These are phyloP conservation scores for Gonium pectorale DNA, from an alignment of 139 green algal genomes.

Conservation along the genomic window DNA sequence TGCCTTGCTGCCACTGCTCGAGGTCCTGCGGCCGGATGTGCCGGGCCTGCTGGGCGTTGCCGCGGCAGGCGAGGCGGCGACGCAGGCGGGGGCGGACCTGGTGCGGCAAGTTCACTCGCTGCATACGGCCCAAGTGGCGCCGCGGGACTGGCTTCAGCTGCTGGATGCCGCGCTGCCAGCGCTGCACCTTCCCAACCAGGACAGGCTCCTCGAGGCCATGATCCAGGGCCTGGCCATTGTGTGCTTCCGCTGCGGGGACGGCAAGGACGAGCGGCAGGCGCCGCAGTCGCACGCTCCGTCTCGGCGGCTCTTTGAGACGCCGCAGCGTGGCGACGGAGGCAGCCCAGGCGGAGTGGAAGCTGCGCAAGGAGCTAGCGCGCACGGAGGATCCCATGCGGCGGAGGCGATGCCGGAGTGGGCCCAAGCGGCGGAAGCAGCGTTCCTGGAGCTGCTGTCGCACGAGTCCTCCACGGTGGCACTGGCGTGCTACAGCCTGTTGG, in stretches of 20 bases:
- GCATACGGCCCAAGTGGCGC: not conserved
- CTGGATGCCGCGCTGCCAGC: slow-evolving; percentile 46
- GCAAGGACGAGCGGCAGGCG: not conserved
- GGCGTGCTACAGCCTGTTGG: slow-evolving; percentile 46
- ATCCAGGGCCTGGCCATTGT: slow-evolving; percentile 47
- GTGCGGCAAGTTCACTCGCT: slow-evolving; percentile 40
- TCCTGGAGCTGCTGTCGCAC: slow-evolving; percentile 49
- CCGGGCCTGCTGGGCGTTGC: slow-evolving; percentile 37
- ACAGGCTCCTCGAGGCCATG: slow-evolving; percentile 42
- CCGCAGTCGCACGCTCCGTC: not conserved
- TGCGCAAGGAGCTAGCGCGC: not conserved
- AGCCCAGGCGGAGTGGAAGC: not conserved
- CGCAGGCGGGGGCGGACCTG: slow-evolving; percentile 38
- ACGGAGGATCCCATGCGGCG: no score
- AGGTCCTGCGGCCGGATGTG: slow-evolving; percentile 49
- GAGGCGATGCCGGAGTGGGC: no score
- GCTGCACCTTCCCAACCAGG: slow-evolving; percentile 50
- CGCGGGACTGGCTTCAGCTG: slow-evolving; percentile 34
- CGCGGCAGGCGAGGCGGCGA: slow-evolving; percentile 36
- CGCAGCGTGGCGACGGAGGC: slow-evolving; percentile 26
- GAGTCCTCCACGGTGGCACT: slow-evolving; percentile 20
- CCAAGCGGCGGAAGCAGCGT: slow-evolving; percentile 29
- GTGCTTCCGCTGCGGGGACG: slow-evolving; percentile 1
- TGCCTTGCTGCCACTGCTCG: slow-evolving; percentile 36
- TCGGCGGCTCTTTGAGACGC: not conserved